A percentile compares a stretch with the other conserved stretches of the same genome.
Conservation (phyloP, 2,329 filamentous ascomycete genomes). For the Epichloe sylvatica region DNA sequence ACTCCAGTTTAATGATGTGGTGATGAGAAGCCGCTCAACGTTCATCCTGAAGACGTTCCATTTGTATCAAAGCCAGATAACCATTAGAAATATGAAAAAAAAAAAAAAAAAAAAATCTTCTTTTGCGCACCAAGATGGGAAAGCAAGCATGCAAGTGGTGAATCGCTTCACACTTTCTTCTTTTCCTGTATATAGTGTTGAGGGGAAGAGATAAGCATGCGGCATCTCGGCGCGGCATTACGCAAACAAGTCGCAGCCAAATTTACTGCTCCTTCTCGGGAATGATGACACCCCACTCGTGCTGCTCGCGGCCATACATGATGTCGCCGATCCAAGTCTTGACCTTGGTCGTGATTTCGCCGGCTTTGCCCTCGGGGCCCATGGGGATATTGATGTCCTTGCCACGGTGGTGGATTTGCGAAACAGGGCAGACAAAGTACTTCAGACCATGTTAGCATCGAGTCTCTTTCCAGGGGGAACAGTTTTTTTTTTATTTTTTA, state of each 20-base stretch:
- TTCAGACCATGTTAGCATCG: constrained; percentile 15
- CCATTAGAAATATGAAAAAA: background rate
- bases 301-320: constrained; percentile 57
- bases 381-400: constrained; percentile 49
- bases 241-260: background rate
- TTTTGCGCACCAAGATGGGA: background rate
- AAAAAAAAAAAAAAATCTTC: background rate
- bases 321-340: constrained; percentile 57
- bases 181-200: background rate
- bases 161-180: constrained; percentile 2
- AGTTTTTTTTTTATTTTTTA: background rate
- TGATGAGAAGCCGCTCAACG: background rate
- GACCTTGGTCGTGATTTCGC: constrained; percentile 43
- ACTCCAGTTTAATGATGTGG: background rate
- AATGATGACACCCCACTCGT: constrained; percentile 57
- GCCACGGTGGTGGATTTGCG: constrained; percentile 53
- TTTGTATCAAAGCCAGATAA: background rate
- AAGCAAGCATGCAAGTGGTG: background rate
- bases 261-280: constrained; percentile 39
- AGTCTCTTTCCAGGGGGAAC: background rate
- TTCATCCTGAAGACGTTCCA: background rate
- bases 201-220: too few relatives aligned
- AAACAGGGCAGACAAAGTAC: constrained; percentile 59
- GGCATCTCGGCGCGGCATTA: too few relatives aligned
- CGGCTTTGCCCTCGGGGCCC: constrained; percentile 34